These are phyloP conservation scores for Moricandia arvensis DNA, from an alignment of 345 rosid species.

Conservation along the genomic window DNA sequence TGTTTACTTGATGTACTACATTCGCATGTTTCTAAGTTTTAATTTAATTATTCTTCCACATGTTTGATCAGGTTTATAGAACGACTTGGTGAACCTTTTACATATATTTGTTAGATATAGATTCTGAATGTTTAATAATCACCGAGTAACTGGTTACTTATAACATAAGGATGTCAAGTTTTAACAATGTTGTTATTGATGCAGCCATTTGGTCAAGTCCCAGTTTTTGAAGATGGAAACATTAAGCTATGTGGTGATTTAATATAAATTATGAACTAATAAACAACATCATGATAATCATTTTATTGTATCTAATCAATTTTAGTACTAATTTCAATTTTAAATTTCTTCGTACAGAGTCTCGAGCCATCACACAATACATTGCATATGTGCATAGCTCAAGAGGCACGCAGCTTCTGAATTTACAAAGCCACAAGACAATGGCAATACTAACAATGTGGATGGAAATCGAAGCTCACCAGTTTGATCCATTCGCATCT, in stretches of 20 bases:
- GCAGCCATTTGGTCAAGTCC: slow-evolving; percentile 50
- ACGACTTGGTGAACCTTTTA: neutral
- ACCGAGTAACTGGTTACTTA: neutral
- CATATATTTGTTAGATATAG: neutral
- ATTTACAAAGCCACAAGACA: slow-evolving; percentile 19
- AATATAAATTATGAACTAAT: neutral
- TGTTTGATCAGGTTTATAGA: neutral
- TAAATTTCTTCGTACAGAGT: neutral
- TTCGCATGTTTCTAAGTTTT: neutral
- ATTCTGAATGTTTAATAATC: neutral
- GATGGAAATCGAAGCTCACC: slow-evolving; percentile 62
- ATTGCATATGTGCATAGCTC: slow-evolving; percentile 31
- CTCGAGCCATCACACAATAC: slow-evolving; percentile 42
- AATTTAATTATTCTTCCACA: neutral
- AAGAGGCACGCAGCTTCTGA: slow-evolving; percentile 36
- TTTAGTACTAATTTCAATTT: neutral
- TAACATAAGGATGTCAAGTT: neutral
- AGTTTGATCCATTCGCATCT: slow-evolving; percentile 42
- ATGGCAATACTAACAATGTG: slow-evolving; percentile 31
- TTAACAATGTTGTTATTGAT: slow-evolving; percentile 11
- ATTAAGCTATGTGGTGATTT: slow-evolving; percentile 60
- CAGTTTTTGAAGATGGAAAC: slow-evolving; percentile 44
- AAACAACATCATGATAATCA: neutral
- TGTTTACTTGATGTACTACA: neutral
- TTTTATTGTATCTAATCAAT: neutral